These are phyloP conservation scores for Xerocomellus dryophilus DNA, from an alignment of 768 basidiomycete species.

Conservation along the genomic window DNA sequence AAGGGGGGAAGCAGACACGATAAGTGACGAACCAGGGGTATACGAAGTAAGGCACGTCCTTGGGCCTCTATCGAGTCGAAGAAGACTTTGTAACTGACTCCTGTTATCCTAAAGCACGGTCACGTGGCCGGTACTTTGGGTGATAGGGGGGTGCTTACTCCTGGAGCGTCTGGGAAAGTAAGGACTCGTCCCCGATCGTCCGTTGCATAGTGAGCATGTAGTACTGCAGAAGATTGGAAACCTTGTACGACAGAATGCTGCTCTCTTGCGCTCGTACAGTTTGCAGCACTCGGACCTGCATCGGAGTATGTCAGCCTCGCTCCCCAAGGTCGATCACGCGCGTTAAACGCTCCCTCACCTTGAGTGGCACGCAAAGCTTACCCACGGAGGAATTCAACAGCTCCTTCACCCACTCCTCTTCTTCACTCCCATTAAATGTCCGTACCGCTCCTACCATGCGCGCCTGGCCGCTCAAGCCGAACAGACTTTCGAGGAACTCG, in stretches of 20 bases:
- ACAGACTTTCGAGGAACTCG: slow-evolving; percentile 88
- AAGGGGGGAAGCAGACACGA: neutral
- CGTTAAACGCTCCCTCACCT: slow-evolving; percentile 43
- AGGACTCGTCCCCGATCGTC: slow-evolving; percentile 82
- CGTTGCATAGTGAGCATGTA: slow-evolving; percentile 90
- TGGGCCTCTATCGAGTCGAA: slow-evolving; percentile 85
- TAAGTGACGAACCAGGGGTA: slow-evolving; percentile 47
- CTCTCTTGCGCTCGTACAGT: slow-evolving; percentile 93
- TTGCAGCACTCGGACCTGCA: slow-evolving; percentile 84
- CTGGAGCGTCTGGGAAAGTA: slow-evolving; percentile 69
- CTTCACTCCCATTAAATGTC: slow-evolving; percentile 51
- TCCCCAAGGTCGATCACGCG: neutral
- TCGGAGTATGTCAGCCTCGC: neutral
- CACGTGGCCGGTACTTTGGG: neutral
- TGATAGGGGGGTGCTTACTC: slow-evolving; percentile 52
- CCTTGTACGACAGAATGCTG: slow-evolving; percentile 86
- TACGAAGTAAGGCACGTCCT: slow-evolving; percentile 59
- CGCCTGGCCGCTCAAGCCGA: slow-evolving; percentile 51
- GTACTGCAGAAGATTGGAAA: slow-evolving; percentile 93
- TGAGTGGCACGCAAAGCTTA: slow-evolving; percentile 85
- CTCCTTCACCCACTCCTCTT: slow-evolving; percentile 77
- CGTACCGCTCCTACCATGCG: slow-evolving; percentile 78
- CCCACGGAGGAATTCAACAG: slow-evolving; percentile 79
- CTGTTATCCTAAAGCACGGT: slow-evolving; percentile 59
- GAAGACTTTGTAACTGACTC: slow-evolving; percentile 78